Conservation (phyloP, 2,329 filamentous ascomycete species). For the Colletotrichum nymphaeae region DNA sequence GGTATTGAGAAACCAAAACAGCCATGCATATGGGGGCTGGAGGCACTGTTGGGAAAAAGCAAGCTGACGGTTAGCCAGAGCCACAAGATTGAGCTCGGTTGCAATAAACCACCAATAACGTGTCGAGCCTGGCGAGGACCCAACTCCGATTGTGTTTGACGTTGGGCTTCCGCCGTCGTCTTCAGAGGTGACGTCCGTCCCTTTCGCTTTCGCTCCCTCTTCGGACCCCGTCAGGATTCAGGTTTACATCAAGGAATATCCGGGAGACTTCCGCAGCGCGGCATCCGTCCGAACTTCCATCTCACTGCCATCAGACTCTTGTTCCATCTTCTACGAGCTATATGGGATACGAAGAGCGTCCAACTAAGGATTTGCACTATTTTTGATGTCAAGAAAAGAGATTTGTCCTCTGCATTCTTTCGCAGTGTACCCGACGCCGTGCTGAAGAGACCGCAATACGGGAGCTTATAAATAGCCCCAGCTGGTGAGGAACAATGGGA, state of each 20-base stretch:
- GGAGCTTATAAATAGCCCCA: conserved; percentile 16
- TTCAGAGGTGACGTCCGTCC: conserved; percentile 15
- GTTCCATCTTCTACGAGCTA: not conserved
- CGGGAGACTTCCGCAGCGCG: conserved; percentile 23
- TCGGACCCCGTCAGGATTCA: not conserved
- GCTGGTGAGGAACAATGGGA: not conserved
- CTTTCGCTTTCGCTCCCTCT: not conserved
- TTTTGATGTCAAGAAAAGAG: not conserved
- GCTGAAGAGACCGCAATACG: conserved; percentile 2
- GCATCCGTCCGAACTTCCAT: not conserved
- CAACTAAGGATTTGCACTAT: not conserved
- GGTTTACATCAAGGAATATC: not conserved
- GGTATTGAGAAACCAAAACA: not conserved
- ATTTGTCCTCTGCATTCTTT: not conserved
- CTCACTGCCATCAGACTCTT: not conserved
- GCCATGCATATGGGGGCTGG: not conserved
- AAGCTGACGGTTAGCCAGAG: conserved; percentile 7
- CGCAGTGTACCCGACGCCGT: not conserved
- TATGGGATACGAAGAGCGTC: not conserved
- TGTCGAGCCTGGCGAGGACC: conserved; percentile 24
- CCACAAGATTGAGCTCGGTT: conserved; percentile 10
- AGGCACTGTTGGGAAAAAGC: conserved; percentile 18
- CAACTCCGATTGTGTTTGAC: conserved; percentile 17
- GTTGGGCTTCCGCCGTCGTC: not conserved
- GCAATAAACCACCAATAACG: conserved; percentile 27